phyloP scores from a whole-genome alignment of 768 basidiomycete genomes.

The Suillus sp. region DNA sequence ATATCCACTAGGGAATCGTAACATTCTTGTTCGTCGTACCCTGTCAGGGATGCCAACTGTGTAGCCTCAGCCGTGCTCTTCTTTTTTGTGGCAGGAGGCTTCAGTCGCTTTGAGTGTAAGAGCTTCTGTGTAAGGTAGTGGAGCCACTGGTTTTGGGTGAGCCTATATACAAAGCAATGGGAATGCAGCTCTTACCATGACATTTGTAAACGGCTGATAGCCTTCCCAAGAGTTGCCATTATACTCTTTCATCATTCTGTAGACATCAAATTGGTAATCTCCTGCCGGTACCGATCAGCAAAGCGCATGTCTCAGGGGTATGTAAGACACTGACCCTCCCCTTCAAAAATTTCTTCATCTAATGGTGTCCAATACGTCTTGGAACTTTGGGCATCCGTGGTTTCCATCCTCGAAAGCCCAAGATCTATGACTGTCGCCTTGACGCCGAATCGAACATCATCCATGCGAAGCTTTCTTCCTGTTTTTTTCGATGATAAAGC shows the following conservation, averaged over 20 bases:
- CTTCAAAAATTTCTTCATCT: constrained; percentile 89
- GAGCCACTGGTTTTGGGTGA: constrained; percentile 67
- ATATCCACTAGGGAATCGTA: constrained; percentile 69
- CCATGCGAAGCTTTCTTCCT: constrained; percentile 53
- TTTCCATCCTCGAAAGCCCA: constrained; percentile 85
- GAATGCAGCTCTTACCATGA: constrained; percentile 63
- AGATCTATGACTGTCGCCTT: constrained; percentile 90
- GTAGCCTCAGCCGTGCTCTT: constrained; percentile 25
- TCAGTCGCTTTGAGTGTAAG: constrained; percentile 67
- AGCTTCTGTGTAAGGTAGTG: constrained; percentile 82
- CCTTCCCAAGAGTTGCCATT: constrained; percentile 68
- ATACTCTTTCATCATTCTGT: constrained; percentile 79
- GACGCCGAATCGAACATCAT: constrained; percentile 66
- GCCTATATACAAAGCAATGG: constrained; percentile 15
- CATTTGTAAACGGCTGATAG: constrained; percentile 83
- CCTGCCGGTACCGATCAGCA: constrained; percentile 44
- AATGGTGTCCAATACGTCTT: constrained; percentile 74
- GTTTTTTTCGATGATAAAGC: constrained; percentile 39
- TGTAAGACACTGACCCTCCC: constrained; percentile 60
- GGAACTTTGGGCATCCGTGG: constrained; percentile 47
- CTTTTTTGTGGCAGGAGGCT: constrained; percentile 49
- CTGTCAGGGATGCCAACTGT: constrained; percentile 26
- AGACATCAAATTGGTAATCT: constrained; percentile 94
- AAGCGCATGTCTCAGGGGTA: background rate
- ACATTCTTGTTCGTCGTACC: constrained; percentile 67